A percentile compares a stretch with the other conserved stretches of the same genome.
Evolutionary conservation across 1,139 yeast genomes (phyloP).

Genomic region (Spathaspora sp.): DNA sequence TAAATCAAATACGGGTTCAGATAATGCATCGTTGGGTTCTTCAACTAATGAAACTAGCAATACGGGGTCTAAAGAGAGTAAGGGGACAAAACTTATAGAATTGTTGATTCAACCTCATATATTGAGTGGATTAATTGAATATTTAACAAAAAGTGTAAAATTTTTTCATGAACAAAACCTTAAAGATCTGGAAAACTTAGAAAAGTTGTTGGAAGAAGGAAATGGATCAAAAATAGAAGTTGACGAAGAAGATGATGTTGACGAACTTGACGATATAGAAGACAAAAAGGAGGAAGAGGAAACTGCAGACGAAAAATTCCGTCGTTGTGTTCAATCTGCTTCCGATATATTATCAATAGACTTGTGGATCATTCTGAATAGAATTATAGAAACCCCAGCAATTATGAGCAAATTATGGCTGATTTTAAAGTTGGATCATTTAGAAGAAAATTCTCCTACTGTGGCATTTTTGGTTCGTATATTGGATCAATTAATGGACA

Average conservation of each 20-base stretch:
- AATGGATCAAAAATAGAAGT: slow-evolving; percentile 9
- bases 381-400: slow-evolving; percentile 45
- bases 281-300: slow-evolving; percentile 21
- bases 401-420: slow-evolving; percentile 46
- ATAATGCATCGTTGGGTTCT: slow-evolving; percentile 39
- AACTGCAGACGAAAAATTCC: slow-evolving; percentile 34
- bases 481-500: slow-evolving; percentile 47
- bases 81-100: slow-evolving; percentile 44
- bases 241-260: slow-evolving; percentile 7
- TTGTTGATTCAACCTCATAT: slow-evolving; percentile 48
- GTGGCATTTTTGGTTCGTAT: slow-evolving; percentile 43
- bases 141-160: slow-evolving; percentile 36
- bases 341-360: slow-evolving; percentile 45
- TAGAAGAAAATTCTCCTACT: slow-evolving; percentile 40
- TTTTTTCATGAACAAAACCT: slow-evolving; percentile 32
- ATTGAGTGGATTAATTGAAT: slow-evolving; percentile 40
- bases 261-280: slow-evolving; percentile 13
- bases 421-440: slow-evolving; percentile 36
- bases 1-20: slow-evolving; percentile 17
- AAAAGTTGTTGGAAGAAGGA: slow-evolving; percentile 13
- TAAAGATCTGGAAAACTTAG: slow-evolving; percentile 25
- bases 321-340: slow-evolving; percentile 42
- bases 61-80: slow-evolving; percentile 31
- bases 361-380: slow-evolving; percentile 45
- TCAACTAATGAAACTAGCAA: slow-evolving; percentile 26